Conservation (phyloP, 352 stramenopile species). For the Phytophthora uliginosa region DNA sequence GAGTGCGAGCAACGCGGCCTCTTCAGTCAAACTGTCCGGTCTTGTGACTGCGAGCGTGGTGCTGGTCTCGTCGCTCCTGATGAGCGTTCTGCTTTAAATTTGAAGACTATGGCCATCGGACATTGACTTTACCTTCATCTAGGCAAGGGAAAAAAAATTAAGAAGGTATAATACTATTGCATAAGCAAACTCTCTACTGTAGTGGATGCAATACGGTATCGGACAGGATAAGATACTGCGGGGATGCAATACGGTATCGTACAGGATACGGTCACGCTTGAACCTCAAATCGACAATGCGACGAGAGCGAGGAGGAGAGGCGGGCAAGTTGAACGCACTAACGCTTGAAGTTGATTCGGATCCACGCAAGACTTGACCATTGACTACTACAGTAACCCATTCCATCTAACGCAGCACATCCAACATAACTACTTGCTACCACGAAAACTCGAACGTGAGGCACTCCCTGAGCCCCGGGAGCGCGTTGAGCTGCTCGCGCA, state of each 20-base stretch:
- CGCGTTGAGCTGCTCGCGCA: slow-evolving; percentile 40
- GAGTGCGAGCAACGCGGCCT: neutral
- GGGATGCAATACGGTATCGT: too few species aligned
- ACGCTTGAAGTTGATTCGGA: neutral
- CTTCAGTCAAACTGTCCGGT: slow-evolving; percentile 3
- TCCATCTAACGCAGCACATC: neutral
- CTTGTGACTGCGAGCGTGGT: slow-evolving; percentile 1
- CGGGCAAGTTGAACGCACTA: neutral
- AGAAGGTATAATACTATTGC: too few species aligned
- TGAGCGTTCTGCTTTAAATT: neutral
- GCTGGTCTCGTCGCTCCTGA: neutral
- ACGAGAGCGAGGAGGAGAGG: neutral
- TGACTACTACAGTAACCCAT: neutral
- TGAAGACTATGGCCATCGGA: too few species aligned
- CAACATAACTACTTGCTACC: slow-evolving; percentile 13
- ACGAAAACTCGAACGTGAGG: slow-evolving; percentile 43
- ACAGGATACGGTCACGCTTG: too few species aligned
- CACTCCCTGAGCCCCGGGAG: slow-evolving; percentile 30
- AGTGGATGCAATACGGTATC: too few species aligned
- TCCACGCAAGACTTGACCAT: neutral
- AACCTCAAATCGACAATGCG: neutral
- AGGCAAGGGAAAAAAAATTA: too few species aligned
- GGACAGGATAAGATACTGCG: too few species aligned
- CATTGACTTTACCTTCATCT: too few species aligned
- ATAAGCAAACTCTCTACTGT: too few species aligned